Evolutionary conservation across 106 monocot species (phyloP).

Genomic region (Dioscorea zingiberensis): DNA sequence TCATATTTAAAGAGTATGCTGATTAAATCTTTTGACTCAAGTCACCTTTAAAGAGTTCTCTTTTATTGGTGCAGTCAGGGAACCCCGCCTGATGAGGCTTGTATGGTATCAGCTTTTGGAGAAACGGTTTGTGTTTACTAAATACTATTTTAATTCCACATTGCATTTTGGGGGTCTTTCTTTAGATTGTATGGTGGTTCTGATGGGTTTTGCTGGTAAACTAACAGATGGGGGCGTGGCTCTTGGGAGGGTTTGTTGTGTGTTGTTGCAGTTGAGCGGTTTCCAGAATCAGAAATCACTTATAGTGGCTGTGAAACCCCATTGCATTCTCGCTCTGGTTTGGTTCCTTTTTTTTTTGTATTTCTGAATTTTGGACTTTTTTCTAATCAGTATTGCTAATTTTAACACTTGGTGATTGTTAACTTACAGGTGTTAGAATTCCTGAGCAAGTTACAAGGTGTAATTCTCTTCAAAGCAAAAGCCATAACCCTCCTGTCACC

Average conservation of each 20-base stretch:
- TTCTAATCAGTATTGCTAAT: not conserved
- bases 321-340: slow-evolving; percentile 47
- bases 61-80: slow-evolving; percentile 65
- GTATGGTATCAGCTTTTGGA: slow-evolving; percentile 69
- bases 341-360: not conserved
- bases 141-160: not conserved
- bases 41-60: not conserved
- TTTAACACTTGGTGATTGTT: not conserved
- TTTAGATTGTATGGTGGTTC: not conserved
- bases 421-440: slow-evolving; percentile 35
- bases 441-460: slow-evolving; percentile 30
- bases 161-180: not conserved
- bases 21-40: not conserved
- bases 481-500: slow-evolving; percentile 15
- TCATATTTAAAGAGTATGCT: not conserved
- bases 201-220: slow-evolving; percentile 4
- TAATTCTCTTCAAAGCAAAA: slow-evolving; percentile 45
- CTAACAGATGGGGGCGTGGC: slow-evolving; percentile 61
- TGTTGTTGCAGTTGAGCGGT: slow-evolving; percentile 39
- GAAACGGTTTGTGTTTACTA: slow-evolving; percentile 46
- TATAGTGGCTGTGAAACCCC: slow-evolving; percentile 39
- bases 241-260: slow-evolving; percentile 67
- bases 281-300: slow-evolving; percentile 54
- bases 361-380: not conserved
- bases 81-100: slow-evolving; percentile 66